Base-by-base conservation (phyloP, 495 filamentous ascomycete species). In the Aspergillus sclerotiicarbonarius region DNA sequence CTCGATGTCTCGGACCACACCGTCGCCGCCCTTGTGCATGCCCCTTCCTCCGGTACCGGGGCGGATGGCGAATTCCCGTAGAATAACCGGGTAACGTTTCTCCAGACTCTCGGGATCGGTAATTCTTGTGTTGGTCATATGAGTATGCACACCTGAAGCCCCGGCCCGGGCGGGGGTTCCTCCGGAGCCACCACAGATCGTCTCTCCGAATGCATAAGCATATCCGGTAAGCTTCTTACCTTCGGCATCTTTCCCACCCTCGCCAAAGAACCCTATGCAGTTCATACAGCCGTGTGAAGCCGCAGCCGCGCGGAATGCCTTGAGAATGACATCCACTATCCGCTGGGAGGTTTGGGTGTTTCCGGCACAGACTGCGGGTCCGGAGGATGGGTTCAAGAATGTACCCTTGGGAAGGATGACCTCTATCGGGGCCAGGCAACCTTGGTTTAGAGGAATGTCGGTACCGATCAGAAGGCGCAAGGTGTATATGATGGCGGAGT, bases 71-170 rank as follows among this genome's bases (percentile, higher is more conserved):
- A 96, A 96, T 63, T 92, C 83, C 0, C 87, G 80, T 15, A 96
- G 75, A 9, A 96, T 68, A 2, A 96, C 89, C 1, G 93, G 93
- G 67, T 96, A 96, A n/a, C 93, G 81, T 0, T 90, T 78, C 70
- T 98, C 93, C 64, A 98, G 91, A 18, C 93, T 83, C 66, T 98
- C 93, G 0, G 89, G 79, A 75, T 98, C 93, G 0, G 93, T 96
- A 67, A 96, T 96, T 7, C 93, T 84, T 3, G 93, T 98, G 69
- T 98, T 98, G 13, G 93, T 98, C 89, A 96, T 96, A 73, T 98
- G 91, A 19, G 84, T 87, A 70, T 98, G 93, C 44, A 96, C 92
- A 32, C 91, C 92, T 57, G 80, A 84, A 3, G 87, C 90, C 21
- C 93, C 93, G 56, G 91, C 81, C 91, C 91, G 96, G 25, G 78